A percentile compares a stretch with the other conserved stretches of the same genome.
phyloP scores from a whole-genome alignment of 768 basidiomycete genomes.

The Sporobolomyces pararoseus region DNA sequence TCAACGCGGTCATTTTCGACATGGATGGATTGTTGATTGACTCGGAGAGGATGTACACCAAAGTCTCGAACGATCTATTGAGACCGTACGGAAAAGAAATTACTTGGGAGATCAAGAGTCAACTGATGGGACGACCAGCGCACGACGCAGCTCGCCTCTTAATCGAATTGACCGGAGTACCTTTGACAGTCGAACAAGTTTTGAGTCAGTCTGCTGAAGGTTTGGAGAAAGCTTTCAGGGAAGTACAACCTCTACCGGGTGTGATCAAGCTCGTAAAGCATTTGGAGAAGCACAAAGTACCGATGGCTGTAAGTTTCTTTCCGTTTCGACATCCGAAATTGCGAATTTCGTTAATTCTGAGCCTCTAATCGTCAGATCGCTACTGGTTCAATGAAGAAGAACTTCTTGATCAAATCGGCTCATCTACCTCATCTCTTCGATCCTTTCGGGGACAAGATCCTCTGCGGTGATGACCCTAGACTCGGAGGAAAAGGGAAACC shows the following conservation, averaged over 20 bases:
- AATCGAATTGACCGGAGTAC: constrained; percentile 53
- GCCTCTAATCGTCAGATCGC: too few species aligned
- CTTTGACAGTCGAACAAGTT: constrained; percentile 63
- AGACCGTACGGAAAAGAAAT: constrained; percentile 67
- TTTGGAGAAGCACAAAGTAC: constrained; percentile 63
- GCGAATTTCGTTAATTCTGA: neutral
- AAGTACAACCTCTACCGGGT: constrained; percentile 70
- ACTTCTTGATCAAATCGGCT: constrained; percentile 64
- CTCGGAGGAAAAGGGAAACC: constrained; percentile 62
- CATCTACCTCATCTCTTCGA: constrained; percentile 61
- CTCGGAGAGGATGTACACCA: constrained; percentile 30
- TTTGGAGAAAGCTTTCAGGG: constrained; percentile 67
- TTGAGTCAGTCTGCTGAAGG: constrained; percentile 57
- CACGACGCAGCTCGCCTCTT: constrained; percentile 12
- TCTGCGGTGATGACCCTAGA: constrained; percentile 67
- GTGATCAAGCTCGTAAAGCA: constrained; percentile 65
- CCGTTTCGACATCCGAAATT: neutral
- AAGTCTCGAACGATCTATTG: constrained; percentile 63
- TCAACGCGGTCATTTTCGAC: constrained; percentile 37
- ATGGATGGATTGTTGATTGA: constrained; percentile 43
- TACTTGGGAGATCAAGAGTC: constrained; percentile 62
- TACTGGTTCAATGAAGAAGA: constrained; percentile 66
- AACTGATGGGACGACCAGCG: constrained; percentile 53
- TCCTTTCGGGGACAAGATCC: constrained; percentile 61
- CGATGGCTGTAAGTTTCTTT: constrained; percentile 60